A percentile compares a stretch with the other conserved stretches of the same genome.
Conservation (phyloP, 768 basidiomycete species). For the Baorangia bicolor region DNA sequence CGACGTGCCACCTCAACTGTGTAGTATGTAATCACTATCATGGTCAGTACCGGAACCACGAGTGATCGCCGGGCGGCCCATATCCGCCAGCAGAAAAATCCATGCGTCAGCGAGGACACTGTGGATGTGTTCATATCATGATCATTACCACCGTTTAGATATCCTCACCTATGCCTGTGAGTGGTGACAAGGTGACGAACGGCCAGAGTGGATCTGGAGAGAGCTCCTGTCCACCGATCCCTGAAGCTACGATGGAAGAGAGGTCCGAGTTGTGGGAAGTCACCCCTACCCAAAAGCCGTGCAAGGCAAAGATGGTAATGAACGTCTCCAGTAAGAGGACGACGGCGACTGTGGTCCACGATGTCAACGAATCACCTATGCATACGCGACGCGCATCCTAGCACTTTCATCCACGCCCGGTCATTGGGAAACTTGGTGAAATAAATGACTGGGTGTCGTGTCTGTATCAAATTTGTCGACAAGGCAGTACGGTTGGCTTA, state of each 20-base stretch:
- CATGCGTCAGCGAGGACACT: conserved; percentile 9
- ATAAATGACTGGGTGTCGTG: conserved; percentile 2
- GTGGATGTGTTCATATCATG: not conserved
- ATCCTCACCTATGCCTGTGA: conserved; percentile 5
- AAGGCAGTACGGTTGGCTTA: not conserved
- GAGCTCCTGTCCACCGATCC: not conserved
- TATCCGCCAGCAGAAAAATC: conserved; percentile 12
- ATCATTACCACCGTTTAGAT: not conserved
- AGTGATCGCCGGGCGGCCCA: not conserved
- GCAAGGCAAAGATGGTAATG: conserved; percentile 8
- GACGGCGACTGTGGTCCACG: not conserved
- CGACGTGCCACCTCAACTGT: not conserved
- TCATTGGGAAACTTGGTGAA: conserved; percentile 11
- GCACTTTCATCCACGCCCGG: not conserved
- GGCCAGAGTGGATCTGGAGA: conserved; percentile 9
- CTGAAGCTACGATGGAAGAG: conserved; percentile 5
- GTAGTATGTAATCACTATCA: conserved; percentile 1
- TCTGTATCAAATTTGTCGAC: not conserved
- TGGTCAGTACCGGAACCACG: not conserved
- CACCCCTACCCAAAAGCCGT: conserved; percentile 9
- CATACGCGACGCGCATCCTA: not conserved
- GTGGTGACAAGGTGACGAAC: not conserved
- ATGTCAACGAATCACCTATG: not conserved
- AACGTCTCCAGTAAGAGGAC: conserved; percentile 5
- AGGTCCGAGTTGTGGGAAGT: not conserved